Evolutionary conservation across 352 stramenopile genomes (phyloP).

Genomic region (Phytophthora melonis): DNA sequence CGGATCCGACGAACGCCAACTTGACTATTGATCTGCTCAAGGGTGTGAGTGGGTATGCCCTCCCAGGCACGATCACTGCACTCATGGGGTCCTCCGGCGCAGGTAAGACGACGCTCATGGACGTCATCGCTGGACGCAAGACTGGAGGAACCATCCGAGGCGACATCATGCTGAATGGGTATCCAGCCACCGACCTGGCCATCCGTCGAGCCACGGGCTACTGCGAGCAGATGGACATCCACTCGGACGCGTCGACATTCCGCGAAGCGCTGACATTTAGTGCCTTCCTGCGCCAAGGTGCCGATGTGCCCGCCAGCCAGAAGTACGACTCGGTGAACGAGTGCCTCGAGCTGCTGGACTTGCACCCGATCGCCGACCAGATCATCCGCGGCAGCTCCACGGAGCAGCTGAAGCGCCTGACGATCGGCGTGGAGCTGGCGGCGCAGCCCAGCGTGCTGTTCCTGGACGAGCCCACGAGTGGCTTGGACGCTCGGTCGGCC

Average conservation of each 20-base stretch:
- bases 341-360: conserved; percentile 38
- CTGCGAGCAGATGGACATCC: conserved; percentile 84
- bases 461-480: conserved; percentile 75
- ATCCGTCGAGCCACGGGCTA: conserved; percentile 44
- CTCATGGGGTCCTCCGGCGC: conserved; percentile 82
- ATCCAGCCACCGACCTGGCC: conserved; percentile 30
- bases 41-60: conserved; percentile 65
- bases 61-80: conserved; percentile 83
- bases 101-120: conserved; percentile 59
- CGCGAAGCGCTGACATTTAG: conserved; percentile 91
- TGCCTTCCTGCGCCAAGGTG: conserved; percentile 67
- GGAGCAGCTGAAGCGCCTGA: conserved; percentile 59
- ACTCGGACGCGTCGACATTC: conserved; percentile 85
- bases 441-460: conserved; percentile 86
- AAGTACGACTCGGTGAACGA: conserved; percentile 47
- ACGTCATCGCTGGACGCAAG: conserved; percentile 28
- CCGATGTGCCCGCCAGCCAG: conserved; percentile 30
- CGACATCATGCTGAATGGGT: conserved; percentile 87
- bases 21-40: conserved; percentile 77
- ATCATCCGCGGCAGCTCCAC: conserved; percentile 49
- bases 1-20: conserved; percentile 29
- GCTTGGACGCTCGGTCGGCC: conserved; percentile 81
- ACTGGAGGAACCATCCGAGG: conserved; percentile 42
- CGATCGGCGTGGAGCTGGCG: conserved; percentile 73
- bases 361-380: conserved; percentile 40